Evolutionary conservation across 176 grass and related monocot genomes (phyloP).

Genomic region (Alopecurus myosuroides): DNA sequence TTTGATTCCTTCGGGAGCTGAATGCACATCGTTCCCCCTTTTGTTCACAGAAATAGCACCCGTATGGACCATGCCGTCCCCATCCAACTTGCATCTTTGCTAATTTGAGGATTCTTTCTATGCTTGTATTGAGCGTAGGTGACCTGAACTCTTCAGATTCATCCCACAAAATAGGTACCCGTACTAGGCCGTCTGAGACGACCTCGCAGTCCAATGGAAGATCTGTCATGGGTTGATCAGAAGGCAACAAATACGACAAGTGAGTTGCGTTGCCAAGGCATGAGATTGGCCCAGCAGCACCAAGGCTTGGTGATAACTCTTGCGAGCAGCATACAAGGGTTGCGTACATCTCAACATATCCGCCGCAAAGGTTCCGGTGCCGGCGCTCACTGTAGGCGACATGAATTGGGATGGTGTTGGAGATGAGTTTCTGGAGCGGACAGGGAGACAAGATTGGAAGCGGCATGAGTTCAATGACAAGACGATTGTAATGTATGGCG

Average conservation of each 20-base stretch:
- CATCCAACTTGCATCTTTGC: not conserved
- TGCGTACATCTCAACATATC: fast-evolving
- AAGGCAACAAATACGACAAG: not conserved
- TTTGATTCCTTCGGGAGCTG: slow-evolving; percentile 13
- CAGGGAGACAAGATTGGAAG: not conserved
- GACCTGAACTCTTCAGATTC: fast-evolving
- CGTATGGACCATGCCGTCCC: not conserved
- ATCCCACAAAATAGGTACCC: not conserved
- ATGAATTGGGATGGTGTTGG: not conserved
- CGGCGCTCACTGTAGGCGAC: not conserved
- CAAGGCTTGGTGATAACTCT: not conserved
- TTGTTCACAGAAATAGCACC: not conserved
- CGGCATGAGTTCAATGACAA: not conserved
- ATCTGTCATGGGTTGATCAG: not conserved
- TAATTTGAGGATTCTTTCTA: not conserved
- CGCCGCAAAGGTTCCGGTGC: not conserved
- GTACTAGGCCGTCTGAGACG: not conserved
- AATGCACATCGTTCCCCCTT: not conserved
- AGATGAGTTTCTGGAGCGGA: slow-evolving; percentile 14
- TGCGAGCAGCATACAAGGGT: slow-evolving; percentile 23
- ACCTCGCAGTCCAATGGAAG: slow-evolving; percentile 31
- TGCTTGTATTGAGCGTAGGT: not conserved
- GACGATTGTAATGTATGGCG: not conserved
- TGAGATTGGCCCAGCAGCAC: not conserved
- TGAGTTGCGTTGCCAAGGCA: slow-evolving; percentile 24